These are phyloP conservation scores for Piromyces finnis DNA, from an alignment of 192 early-diverging fungal genomes.

Conservation along the genomic window DNA sequence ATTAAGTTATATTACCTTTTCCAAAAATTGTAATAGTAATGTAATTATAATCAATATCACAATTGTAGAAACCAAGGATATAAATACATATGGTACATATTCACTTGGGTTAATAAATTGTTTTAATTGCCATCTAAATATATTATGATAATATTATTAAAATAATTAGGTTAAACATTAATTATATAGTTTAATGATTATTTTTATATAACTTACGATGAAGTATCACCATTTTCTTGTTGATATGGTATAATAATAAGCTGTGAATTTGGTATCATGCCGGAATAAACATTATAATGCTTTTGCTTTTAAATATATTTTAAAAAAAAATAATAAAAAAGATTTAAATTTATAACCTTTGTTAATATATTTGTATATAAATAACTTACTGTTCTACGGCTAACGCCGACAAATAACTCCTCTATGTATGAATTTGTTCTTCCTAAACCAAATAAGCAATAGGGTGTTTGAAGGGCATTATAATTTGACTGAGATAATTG, in stretches of 20 bases:
- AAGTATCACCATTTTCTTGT: constrained; percentile 10
- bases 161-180: no score
- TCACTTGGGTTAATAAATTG: constrained; percentile 77
- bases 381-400: constrained; percentile 27
- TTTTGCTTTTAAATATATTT: constrained; percentile 2
- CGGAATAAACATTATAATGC: constrained; percentile 48
- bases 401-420: constrained; percentile 69
- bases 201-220: not conserved
- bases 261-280: constrained; percentile 86
- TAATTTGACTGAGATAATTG: constrained; percentile 70
- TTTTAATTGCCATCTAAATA: constrained; percentile 60
- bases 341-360: no score
- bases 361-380: no score
- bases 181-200: not conserved
- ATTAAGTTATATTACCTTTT: no score
- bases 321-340: not conserved
- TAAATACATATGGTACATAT: constrained; percentile 65
- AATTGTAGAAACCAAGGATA: constrained; percentile 49
- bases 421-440: constrained; percentile 94
- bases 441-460: constrained; percentile 70
- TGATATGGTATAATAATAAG: constrained; percentile 71
- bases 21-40: constrained; percentile 46
- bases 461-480: constrained; percentile 55
- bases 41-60: constrained; percentile 54
- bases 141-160: not conserved